A percentile compares a stretch with the other conserved stretches of the same genome.
phyloP scores from a whole-genome alignment of 345 rosid species.

The Dovyalis caffra region DNA sequence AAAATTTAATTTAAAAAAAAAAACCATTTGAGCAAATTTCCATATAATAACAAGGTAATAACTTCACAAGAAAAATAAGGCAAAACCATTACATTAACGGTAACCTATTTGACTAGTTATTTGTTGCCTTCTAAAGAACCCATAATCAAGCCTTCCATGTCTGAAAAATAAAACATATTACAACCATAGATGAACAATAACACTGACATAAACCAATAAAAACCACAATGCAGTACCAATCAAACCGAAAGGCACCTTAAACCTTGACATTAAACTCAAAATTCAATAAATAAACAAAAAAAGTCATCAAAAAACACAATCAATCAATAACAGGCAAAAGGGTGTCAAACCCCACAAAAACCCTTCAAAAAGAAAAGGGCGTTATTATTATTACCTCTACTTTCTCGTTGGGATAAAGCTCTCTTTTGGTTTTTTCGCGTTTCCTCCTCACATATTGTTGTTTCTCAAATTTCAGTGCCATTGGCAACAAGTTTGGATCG shows the following conservation, averaged over 20 bases:
- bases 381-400: conserved; percentile 33
- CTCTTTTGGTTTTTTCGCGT: conserved; percentile 14
- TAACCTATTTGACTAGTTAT: not conserved
- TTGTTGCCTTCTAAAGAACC: not conserved
- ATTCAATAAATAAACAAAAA: not conserved
- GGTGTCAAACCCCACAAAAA: not conserved
- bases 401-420: conserved; percentile 19
- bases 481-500: not conserved
- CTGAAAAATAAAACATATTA: conserved; percentile 5
- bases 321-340: not conserved
- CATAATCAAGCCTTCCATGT: conserved; percentile 18
- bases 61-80: not conserved
- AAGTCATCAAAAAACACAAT: not conserved
- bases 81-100: not conserved
- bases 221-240: conserved; percentile 5
- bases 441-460: conserved; percentile 3
- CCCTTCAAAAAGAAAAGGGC: not conserved
- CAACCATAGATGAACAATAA: not conserved
- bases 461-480: conserved; percentile 4
- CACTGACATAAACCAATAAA: not conserved
- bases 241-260: not conserved
- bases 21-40: too few relatives aligned
- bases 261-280: not conserved
- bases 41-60: too few relatives aligned
- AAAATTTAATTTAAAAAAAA: too few relatives aligned